Percentiles rank a stretch among this genome's conserved stretches.
Conservation (phyloP, 768 basidiomycete genomes). For the Podaxis carcinomalis region DNA sequence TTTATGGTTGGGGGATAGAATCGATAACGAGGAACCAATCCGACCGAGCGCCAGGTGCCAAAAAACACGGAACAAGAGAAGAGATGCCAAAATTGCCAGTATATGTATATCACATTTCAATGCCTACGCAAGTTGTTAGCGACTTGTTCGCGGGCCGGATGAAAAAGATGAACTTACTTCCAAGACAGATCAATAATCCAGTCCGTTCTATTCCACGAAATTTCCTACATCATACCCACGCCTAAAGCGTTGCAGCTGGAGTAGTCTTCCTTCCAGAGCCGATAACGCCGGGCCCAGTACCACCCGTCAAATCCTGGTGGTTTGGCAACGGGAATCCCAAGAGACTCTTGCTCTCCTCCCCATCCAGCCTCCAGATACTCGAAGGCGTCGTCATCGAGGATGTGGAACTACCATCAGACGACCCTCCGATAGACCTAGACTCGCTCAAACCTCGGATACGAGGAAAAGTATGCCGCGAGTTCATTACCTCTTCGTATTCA, state of each 20-base stretch:
- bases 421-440: conserved; percentile 14
- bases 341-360: conserved; percentile 60
- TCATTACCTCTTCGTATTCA: conserved; percentile 41
- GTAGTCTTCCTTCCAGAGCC: conserved; percentile 3
- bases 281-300: conserved; percentile 1
- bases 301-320: conserved; percentile 25
- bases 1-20: not conserved
- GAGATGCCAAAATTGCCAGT: conserved; percentile 6
- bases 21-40: not conserved
- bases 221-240: not conserved
- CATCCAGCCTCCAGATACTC: conserved; percentile 73
- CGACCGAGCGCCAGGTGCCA: not conserved
- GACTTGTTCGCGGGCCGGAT: not conserved
- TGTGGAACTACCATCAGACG: conserved; percentile 1
- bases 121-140: not conserved
- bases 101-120: conserved; percentile 9
- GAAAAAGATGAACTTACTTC: not conserved
- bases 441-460: conserved; percentile 24
- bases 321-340: conserved; percentile 46
- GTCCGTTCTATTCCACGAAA: conserved; percentile 2
- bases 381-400: conserved; percentile 8
- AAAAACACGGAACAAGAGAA: conserved; percentile 2
- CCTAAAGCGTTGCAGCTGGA: not conserved
- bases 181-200: conserved; percentile 10
- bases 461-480: conserved; percentile 24